phyloP scores from a whole-genome alignment of 371 early-diverging fungal genomes.

The Saksenaea oblongispora region DNA sequence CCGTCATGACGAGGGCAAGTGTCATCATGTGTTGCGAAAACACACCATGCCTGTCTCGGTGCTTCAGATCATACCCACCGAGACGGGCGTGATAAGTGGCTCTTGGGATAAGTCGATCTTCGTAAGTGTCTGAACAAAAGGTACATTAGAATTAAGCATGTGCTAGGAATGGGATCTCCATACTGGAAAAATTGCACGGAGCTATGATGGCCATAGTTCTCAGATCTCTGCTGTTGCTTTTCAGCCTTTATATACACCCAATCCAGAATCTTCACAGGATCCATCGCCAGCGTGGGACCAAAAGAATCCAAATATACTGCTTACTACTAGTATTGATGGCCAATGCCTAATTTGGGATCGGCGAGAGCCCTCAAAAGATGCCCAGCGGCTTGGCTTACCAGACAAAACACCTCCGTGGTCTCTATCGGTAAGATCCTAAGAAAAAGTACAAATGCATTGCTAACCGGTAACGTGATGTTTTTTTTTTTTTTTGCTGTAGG shows the following conservation, averaged over 20 bases:
- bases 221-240: constrained; percentile 79
- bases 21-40: constrained; percentile 72
- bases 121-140: constrained; percentile 41
- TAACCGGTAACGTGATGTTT: neutral
- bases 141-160: neutral
- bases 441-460: neutral
- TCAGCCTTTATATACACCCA: constrained; percentile 58
- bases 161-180: constrained; percentile 90
- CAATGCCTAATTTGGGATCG: constrained; percentile 80
- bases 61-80: constrained; percentile 74
- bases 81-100: constrained; percentile 81
- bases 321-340: constrained; percentile 91
- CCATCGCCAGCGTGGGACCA: constrained; percentile 26
- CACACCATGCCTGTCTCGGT: constrained; percentile 88
- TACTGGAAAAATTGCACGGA: constrained; percentile 70
- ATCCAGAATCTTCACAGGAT: neutral
- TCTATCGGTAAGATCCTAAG: constrained; percentile 59
- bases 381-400: constrained; percentile 58
- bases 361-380: constrained; percentile 61
- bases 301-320: constrained; percentile 45
- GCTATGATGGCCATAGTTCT: constrained; percentile 73
- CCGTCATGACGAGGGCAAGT: constrained; percentile 92
- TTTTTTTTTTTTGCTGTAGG: no score
- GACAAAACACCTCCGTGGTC: constrained; percentile 89
- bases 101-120: constrained; percentile 88